Conservation (phyloP, 2,329 filamentous ascomycete species). For the Diaporthe ampelina region DNA sequence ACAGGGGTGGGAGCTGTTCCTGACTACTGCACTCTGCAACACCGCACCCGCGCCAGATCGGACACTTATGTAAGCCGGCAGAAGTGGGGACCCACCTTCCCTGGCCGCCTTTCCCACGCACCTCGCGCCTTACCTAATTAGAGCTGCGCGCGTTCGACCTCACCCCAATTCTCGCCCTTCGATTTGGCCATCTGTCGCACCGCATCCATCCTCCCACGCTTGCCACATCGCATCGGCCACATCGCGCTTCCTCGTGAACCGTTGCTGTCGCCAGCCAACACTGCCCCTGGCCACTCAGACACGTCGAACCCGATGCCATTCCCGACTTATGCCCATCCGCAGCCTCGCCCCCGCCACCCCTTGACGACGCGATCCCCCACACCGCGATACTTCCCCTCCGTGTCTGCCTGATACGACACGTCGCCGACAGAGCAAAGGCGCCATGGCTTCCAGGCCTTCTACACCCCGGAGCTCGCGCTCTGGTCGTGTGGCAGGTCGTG, state of each 20-base stretch:
- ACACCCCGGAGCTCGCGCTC: slow-evolving; percentile 42
- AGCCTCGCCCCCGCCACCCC: slow-evolving; percentile 39
- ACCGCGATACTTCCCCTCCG: slow-evolving; percentile 7
- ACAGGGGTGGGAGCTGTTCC: slow-evolving; percentile 16
- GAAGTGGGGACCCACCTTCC: slow-evolving; percentile 11
- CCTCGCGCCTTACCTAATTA: slow-evolving; percentile 35
- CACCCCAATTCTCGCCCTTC: slow-evolving; percentile 37
- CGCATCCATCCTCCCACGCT: slow-evolving; percentile 29
- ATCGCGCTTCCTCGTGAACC: slow-evolving; percentile 25
- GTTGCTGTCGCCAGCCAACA: neutral
- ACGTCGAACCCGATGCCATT: slow-evolving; percentile 39
- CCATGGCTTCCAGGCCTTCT: slow-evolving; percentile 39
- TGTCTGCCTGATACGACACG: slow-evolving; percentile 23
- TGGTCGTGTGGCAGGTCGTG: slow-evolving; percentile 58
- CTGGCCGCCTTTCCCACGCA: neutral
- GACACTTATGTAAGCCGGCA: slow-evolving; percentile 18
- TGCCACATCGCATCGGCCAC: slow-evolving; percentile 12
- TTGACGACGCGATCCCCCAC: slow-evolving; percentile 40
- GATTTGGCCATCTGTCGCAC: slow-evolving; percentile 41
- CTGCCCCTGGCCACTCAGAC: slow-evolving; percentile 18
- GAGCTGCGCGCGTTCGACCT: slow-evolving; percentile 39
- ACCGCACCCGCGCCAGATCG: neutral
- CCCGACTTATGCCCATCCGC: slow-evolving; percentile 29
- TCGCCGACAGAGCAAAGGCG: neutral
- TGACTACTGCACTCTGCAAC: slow-evolving; percentile 23